Conservation (phyloP, 2,329 filamentous ascomycete species). For the Ascochyta fabae region DNA sequence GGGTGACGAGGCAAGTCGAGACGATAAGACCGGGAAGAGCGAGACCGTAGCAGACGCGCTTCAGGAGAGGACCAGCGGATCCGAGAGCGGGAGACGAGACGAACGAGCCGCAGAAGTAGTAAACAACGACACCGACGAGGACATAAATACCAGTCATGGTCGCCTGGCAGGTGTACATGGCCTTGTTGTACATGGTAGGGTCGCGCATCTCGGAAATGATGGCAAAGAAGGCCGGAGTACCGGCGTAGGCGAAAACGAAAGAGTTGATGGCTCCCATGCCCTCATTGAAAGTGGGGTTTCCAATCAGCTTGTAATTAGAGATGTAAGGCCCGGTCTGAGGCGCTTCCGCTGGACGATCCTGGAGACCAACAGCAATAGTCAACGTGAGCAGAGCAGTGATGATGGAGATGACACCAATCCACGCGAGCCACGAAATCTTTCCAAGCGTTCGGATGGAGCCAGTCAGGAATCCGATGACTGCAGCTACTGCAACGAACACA, state of each 20-base stretch:
- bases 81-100: constrained; percentile 68
- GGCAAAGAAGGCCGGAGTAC: constrained; percentile 66
- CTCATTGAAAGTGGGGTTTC: constrained; percentile 63
- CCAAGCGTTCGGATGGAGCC: constrained; percentile 65
- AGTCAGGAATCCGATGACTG: constrained; percentile 57
- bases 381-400: constrained; percentile 10
- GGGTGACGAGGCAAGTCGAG: neutral
- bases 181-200: constrained; percentile 65
- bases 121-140: constrained; percentile 64
- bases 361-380: constrained; percentile 22
- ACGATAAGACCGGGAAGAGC: constrained; percentile 31
- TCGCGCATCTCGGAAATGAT: constrained; percentile 69
- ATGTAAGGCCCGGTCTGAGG: constrained; percentile 13
- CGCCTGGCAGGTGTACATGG: constrained; percentile 64
- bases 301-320: constrained; percentile 59
- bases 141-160: constrained; percentile 65
- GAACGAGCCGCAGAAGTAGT: constrained; percentile 67
- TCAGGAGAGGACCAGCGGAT: constrained; percentile 64
- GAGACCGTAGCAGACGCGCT: constrained; percentile 67
- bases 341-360: constrained; percentile 24
- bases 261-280: constrained; percentile 63
- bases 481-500: constrained; percentile 54
- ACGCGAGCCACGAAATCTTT: constrained; percentile 61
- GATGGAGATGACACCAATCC: constrained; percentile 7
- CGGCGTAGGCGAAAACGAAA: constrained; percentile 62